phyloP scores from a whole-genome alignment of 345 rosid species.

The Gossypium bickii region DNA sequence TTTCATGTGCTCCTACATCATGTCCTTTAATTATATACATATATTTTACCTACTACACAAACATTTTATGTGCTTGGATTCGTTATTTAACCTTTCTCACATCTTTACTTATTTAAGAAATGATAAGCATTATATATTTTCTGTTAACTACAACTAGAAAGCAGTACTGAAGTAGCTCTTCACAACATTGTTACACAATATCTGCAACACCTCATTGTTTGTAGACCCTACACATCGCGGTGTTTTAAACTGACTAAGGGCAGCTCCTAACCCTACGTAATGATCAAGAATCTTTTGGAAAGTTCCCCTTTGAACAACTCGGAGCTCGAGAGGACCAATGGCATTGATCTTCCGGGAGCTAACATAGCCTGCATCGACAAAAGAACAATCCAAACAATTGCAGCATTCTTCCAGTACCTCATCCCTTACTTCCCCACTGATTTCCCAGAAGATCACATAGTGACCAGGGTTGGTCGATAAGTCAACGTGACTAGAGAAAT shows the following conservation, averaged over 20 bases:
- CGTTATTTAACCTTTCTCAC: no score
- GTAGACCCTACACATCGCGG: slow-evolving; percentile 67
- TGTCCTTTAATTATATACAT: no score
- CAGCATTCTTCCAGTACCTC: slow-evolving; percentile 69
- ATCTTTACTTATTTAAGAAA: neutral
- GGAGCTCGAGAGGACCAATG: slow-evolving; percentile 83
- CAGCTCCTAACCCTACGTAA: slow-evolving; percentile 65
- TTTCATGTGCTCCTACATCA: no score
- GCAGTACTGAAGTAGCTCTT: slow-evolving; percentile 65
- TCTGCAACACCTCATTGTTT: slow-evolving; percentile 52
- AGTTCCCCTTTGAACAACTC: slow-evolving; percentile 62
- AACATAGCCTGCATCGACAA: slow-evolving; percentile 71
- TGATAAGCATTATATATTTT: neutral
- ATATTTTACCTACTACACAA: no score
- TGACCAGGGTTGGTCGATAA: slow-evolving; percentile 73
- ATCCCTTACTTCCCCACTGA: slow-evolving; percentile 53
- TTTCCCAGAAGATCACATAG: slow-evolving; percentile 85
- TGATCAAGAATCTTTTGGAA: slow-evolving; percentile 71
- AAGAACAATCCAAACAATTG: slow-evolving; percentile 62
- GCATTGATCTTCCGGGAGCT: slow-evolving; percentile 57
- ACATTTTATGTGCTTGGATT: no score
- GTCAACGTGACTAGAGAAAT: slow-evolving; percentile 78
- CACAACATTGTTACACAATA: slow-evolving; percentile 52
- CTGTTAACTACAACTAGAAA: slow-evolving; percentile 12
- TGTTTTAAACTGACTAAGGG: slow-evolving; percentile 81